Conservation (phyloP, 495 filamentous ascomycete genomes). For the Xylaria scruposa region DNA sequence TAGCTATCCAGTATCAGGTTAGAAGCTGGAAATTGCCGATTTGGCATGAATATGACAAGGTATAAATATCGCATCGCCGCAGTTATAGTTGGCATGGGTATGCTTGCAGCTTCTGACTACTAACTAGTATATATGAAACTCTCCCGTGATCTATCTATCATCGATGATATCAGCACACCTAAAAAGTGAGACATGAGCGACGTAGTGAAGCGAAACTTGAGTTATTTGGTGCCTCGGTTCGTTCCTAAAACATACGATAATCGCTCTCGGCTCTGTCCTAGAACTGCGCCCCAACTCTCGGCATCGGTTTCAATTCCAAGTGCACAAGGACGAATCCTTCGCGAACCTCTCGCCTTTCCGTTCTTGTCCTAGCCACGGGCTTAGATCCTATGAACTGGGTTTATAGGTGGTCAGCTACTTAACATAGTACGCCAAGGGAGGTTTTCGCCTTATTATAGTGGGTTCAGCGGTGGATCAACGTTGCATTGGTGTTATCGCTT, state of each 20-base stretch:
- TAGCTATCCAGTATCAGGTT: neutral
- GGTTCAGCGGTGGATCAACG: neutral
- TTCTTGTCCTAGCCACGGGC: neutral
- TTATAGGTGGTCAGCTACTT: neutral
- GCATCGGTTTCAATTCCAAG: neutral
- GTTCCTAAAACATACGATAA: too few relatives aligned
- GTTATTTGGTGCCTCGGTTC: neutral
- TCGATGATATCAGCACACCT: neutral
- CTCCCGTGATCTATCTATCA: neutral
- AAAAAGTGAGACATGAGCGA: neutral
- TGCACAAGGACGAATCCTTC: neutral
- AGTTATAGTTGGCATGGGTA: neutral
- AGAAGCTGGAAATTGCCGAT: neutral
- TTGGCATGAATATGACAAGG: neutral
- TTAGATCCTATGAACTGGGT: neutral
- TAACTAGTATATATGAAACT: neutral
- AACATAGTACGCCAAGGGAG: neutral
- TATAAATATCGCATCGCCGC: neutral
- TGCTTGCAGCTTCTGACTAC: neutral
- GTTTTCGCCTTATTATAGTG: neutral
- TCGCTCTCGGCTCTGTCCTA: too few relatives aligned
- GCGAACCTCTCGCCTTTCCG: neutral
- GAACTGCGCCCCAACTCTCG: neutral
- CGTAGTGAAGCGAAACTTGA: neutral
- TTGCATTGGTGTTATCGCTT: neutral